Evolutionary conservation across 2,329 filamentous ascomycete genomes (phyloP).

Genomic region (Xylariaceae sp.): DNA sequence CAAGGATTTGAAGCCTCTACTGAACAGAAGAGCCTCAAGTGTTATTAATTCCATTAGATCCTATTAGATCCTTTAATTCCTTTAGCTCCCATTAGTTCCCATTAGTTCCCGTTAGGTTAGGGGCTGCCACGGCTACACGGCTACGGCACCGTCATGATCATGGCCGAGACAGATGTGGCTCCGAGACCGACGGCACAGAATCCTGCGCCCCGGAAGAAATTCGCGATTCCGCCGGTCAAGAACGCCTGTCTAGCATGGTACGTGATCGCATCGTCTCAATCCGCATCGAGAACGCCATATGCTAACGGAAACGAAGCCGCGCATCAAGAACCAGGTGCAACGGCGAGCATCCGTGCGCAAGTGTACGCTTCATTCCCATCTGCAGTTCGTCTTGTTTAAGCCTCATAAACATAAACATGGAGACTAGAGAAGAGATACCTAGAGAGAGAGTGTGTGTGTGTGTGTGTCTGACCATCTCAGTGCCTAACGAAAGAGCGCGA

Average conservation of each 20-base stretch:
- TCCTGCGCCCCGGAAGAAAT: constrained; percentile 41
- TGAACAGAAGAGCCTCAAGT: background rate
- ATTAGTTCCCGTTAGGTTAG: background rate
- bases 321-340: constrained; percentile 51
- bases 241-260: constrained; percentile 55
- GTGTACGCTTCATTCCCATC: constrained; percentile 41
- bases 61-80: constrained; percentile 1
- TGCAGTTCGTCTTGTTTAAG: constrained; percentile 7
- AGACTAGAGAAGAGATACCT: constrained; percentile 32
- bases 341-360: constrained; percentile 47
- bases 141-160: constrained; percentile 19
- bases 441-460: constrained; percentile 44
- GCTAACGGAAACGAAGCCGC: constrained; percentile 39
- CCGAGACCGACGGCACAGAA: constrained; percentile 24
- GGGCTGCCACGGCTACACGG: too few relatives aligned
- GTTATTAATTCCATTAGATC: too few relatives aligned
- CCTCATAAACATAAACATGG: constrained; percentile 5
- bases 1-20: background rate
- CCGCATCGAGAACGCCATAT: background rate
- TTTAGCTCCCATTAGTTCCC: constrained; percentile 1
- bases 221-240: constrained; percentile 52
- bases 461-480: constrained; percentile 37
- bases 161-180: constrained; percentile 30
- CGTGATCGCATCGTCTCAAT: constrained; percentile 27
- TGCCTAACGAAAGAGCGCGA: constrained; percentile 45